Evolutionary conservation across 495 filamentous ascomycete species (phyloP).

Genomic region (Oidiodendron maius): DNA sequence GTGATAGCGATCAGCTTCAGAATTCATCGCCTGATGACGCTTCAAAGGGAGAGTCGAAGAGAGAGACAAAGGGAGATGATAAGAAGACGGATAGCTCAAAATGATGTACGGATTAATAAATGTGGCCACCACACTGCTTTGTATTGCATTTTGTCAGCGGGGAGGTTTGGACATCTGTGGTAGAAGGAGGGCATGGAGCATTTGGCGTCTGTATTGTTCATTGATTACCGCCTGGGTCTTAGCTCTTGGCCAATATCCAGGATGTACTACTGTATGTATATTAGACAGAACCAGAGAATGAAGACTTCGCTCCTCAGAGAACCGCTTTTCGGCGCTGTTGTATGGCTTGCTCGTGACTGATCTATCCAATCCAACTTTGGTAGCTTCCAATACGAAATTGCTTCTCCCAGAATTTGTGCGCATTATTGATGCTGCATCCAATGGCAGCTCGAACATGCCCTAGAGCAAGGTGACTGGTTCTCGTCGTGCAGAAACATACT

Average conservation of each 20-base stretch:
- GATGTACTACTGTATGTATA: conserved; percentile 7
- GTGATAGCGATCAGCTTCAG: conserved; percentile 25
- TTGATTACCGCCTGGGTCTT: neutral
- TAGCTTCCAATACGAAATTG: no score
- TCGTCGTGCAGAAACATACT: no score
- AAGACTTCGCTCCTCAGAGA: conserved; percentile 15
- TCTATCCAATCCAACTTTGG: no score
- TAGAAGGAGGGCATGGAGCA: conserved; percentile 12
- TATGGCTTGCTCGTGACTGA: no score
- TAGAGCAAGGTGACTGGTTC: no score
- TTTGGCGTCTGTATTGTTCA: conserved; percentile 5
- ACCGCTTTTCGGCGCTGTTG: neutral
- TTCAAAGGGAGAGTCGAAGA: neutral
- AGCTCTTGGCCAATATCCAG: neutral
- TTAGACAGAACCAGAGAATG: neutral
- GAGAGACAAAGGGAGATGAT: neutral
- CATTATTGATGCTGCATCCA: no score
- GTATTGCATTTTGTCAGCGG: conserved; percentile 11
- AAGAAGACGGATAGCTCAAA: conserved; percentile 10
- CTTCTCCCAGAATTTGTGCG: no score
- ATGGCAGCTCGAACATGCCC: no score
- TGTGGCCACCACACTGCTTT: neutral
- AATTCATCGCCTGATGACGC: neutral
- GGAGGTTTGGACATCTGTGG: conserved; percentile 1
- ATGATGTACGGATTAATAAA: conserved; percentile 10